Percentiles rank a stretch among this genome's conserved stretches.
Evolutionary conservation across 352 stramenopile genomes (phyloP).

Genomic region (Phytophthora cryptogea): DNA sequence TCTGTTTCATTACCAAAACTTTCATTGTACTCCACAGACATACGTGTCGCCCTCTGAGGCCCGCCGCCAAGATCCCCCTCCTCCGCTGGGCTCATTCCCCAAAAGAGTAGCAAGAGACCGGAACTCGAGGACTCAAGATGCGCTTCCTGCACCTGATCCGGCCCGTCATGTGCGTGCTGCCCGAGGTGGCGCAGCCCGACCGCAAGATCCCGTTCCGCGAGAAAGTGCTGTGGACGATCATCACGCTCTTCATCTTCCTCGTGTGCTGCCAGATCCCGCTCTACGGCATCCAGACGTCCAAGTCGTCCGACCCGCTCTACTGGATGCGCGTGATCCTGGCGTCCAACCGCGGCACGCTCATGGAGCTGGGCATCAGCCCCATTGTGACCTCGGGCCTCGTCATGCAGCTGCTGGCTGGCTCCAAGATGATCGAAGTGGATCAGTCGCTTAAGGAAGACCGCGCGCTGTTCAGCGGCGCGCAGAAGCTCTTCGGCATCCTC

Average conservation of each 20-base stretch:
- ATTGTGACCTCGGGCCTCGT: constrained; percentile 99
- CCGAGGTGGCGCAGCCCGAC: constrained; percentile 96
- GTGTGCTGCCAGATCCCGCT: constrained; percentile 99
- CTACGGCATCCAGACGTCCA: constrained; percentile 98
- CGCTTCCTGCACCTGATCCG: constrained; percentile 98
- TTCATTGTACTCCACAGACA: neutral
- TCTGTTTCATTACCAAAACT: neutral
- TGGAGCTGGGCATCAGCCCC: constrained; percentile 98
- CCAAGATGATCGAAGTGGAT: constrained; percentile 99
- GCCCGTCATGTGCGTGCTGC: constrained; percentile 98
- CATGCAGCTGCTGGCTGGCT: constrained; percentile 98
- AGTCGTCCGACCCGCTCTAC: constrained; percentile 99
- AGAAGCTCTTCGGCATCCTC: constrained; percentile 99
- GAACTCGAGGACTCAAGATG: constrained; percentile 50
- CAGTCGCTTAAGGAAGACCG: constrained; percentile 99
- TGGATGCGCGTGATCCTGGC: constrained; percentile 99
- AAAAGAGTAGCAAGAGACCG: constrained; percentile 36
- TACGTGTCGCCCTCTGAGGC: constrained; percentile 33
- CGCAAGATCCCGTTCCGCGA: constrained; percentile 99
- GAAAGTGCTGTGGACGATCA: constrained; percentile 99
- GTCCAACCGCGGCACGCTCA: constrained; percentile 98
- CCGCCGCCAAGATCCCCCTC: constrained; percentile 3
- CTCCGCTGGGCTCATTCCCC: constrained; percentile 31
- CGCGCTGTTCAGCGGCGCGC: constrained; percentile 97
- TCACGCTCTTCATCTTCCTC: constrained; percentile 99